Percentiles rank a stretch among this genome's conserved stretches.
These are phyloP conservation scores for Podospora conica DNA, from an alignment of 495 filamentous ascomycete species.

Conservation along the genomic window DNA sequence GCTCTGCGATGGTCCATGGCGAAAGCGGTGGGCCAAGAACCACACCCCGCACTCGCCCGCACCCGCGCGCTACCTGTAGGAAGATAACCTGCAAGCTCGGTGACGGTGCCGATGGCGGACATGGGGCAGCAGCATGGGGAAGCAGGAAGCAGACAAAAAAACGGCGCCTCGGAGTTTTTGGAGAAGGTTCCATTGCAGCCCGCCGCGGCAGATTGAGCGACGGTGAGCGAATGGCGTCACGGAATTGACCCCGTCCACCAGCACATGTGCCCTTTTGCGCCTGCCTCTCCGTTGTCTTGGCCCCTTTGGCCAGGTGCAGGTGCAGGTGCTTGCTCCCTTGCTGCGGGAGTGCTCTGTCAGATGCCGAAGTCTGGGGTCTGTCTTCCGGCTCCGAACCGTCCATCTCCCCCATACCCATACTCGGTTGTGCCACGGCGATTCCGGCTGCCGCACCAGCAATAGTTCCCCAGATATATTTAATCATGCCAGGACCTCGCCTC, in stretches of 20 bases:
- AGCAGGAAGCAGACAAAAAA: background rate
- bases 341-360: too few species aligned
- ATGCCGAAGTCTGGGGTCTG: constrained; percentile 11
- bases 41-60: constrained; percentile 1
- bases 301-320: background rate
- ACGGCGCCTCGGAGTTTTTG: background rate
- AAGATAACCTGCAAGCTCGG: background rate
- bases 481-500: constrained; percentile 18
- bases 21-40: constrained; percentile 3
- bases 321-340: too few species aligned
- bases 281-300: background rate
- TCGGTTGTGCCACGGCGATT: background rate
- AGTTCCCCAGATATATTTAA: constrained; percentile 25
- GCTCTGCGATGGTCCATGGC: constrained; percentile 11
- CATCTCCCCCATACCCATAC: background rate
- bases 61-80: background rate
- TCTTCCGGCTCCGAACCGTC: constrained; percentile 8
- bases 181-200: constrained; percentile 20
- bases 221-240: constrained; percentile 19
- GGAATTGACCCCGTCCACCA: constrained; percentile 23
- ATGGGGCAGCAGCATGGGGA: background rate
- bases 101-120: background rate
- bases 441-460: constrained; percentile 8
- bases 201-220: background rate
- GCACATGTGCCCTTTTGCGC: constrained; percentile 4